Evolutionary conservation across 179 eudicot genomes (phyloP), one percentile per base, ranked within the genome.

Genomic region (Pouteria campechiana): DNA sequence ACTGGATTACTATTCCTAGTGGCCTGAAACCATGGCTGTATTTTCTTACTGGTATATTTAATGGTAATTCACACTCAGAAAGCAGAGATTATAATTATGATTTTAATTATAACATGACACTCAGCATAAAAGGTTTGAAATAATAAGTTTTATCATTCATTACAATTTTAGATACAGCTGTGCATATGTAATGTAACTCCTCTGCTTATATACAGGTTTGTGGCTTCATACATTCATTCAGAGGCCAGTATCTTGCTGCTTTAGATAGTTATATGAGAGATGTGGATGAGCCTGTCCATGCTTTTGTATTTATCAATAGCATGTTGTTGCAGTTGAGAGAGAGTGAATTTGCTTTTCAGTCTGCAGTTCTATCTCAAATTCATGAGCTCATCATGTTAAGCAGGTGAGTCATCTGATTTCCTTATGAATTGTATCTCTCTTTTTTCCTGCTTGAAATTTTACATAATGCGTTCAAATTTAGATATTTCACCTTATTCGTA

Each of bases 241-340:
- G 72, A 60, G 70, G 76, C 52, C 68, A 70, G 59, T 58, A 73
- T 55, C 37, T 81, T 56, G 68, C 85, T 49, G 93, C 97, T 44
- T 54, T 89, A 61, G 95, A 89, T 51, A 75, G 97, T 68, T 89
- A 73, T 57, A 72, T 89, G 81, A 81, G 81, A 68, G 79, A 63
- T 27, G 53, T 28, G 7, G 71, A 76, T 53, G 97, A 81, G 58
- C 93, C 97, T 2, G 62, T 78, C 46, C 79, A 78, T 55, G 85
- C 97, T 17, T 89, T 84, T 54, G 67, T 85, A 40, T 89, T 71
- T 58, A 78, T 81, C 61, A 67, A 72, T 52, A 59, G 67, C 43
- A 46, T 63, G 39, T 45, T 89, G 25, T 57, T 37, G 55, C 60
- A 41, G 44, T 64, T 69, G 52, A 50, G 58, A 37, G 75, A 61